Base-by-base conservation (phyloP, 2,329 filamentous ascomycete genomes). In the Fusarium setosum region DNA sequence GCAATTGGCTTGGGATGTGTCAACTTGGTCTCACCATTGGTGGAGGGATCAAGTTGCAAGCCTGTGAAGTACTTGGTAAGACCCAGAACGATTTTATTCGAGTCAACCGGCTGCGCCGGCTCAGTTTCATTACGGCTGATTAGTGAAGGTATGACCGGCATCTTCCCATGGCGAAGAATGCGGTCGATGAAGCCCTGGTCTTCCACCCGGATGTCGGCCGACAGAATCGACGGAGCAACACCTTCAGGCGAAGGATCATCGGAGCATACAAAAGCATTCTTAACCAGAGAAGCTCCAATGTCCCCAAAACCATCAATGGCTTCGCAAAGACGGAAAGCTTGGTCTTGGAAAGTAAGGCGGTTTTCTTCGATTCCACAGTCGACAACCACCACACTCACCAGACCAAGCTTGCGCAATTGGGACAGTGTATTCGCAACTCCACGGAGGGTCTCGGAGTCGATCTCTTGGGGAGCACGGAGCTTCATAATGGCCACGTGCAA, bases 361-460 rank as follows among this genome's bases (percentile, higher is more conserved):
- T 72, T 57, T 56, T 75, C 79, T 23, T 83, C 79, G 20, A 72
- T 75, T 45, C 84, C 82, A 50, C 90, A 92, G 70, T 97, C 95
- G 9, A 97, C 81, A 2, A 98, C 91, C 0, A 99, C 87, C 18
- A 94, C 88, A 61, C 93, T 94, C 48, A 88, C 84, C 68, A 99
- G 85, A 4, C 96, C 95, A 13, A 99, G 85, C 51, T 90, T 89
- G 35, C 89, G 88, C 48, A 99, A 87, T 75, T 97, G 95, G 26
- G 90, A 90, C 37, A 99, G 79, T 0, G 96, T 98, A 74, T 90
- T 89, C 6, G 91, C 93, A 58, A 98, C 88, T 1, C 93, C 94
- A 42, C 85, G 79, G 11, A 98, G 75, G 0, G 88, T 92, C 3
- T 82, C 79, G 59, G 94, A 86, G 70, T 92, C 85, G 44, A 96